A percentile compares a stretch with the other conserved stretches of the same genome.
Conservation (phyloP, 1,284 basidiomycete genomes). For the Afroboletus lepidellus region DNA sequence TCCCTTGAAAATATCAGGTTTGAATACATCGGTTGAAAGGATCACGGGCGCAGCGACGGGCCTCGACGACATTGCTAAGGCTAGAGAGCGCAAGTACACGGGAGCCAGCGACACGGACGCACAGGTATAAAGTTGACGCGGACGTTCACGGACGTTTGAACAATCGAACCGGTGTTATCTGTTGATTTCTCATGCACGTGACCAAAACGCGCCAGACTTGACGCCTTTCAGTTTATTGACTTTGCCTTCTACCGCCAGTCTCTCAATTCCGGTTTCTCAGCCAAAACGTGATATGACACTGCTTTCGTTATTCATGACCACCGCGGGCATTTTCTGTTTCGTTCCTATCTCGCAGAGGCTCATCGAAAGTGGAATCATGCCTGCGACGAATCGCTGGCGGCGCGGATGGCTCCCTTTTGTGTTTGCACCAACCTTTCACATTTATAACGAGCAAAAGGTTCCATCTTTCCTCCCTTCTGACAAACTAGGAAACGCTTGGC, state of each 20-base stretch:
- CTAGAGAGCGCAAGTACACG: neutral
- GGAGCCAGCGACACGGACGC: no score
- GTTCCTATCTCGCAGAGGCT: slow-evolving; percentile 29
- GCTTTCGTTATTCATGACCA: slow-evolving; percentile 24
- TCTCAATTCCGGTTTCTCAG: neutral
- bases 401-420: neutral
- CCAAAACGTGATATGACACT: slow-evolving; percentile 17
- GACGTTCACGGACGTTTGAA: no score
- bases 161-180: neutral
- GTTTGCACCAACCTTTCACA: neutral
- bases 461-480: neutral
- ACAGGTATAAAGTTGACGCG: no score
- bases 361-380: slow-evolving; percentile 24
- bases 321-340: slow-evolving; percentile 28
- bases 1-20: slow-evolving; percentile 80
- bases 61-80: slow-evolving; percentile 12
- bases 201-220: slow-evolving; percentile 11
- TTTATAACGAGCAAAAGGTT: neutral
- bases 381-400: slow-evolving; percentile 9
- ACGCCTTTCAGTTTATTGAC: neutral
- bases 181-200: slow-evolving; percentile 30
- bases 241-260: neutral
- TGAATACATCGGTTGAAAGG: slow-evolving; percentile 67
- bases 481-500: neutral
- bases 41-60: slow-evolving; percentile 40